phyloP scores from a whole-genome alignment of 352 stramenopile species.

The Pythium scleroteichum region DNA sequence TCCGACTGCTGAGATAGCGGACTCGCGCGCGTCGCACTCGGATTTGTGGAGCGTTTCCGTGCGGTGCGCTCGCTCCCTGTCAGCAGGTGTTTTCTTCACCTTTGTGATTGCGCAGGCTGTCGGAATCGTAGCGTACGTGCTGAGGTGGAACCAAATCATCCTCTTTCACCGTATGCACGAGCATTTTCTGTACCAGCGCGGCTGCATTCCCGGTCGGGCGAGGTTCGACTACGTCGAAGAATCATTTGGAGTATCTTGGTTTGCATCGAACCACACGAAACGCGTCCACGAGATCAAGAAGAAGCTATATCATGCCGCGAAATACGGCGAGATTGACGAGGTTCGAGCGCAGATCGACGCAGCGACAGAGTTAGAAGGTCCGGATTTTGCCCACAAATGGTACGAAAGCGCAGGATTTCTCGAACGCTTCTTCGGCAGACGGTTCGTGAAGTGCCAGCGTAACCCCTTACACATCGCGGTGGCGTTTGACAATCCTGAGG shows the following conservation, averaged over 20 bases:
- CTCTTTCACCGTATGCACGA: constrained; percentile 81
- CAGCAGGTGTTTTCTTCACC: constrained; percentile 31
- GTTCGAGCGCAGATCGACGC: constrained; percentile 46
- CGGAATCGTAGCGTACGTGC: constrained; percentile 53
- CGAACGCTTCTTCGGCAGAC: constrained; percentile 16
- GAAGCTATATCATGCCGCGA: constrained; percentile 62
- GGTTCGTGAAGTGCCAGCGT: constrained; percentile 47
- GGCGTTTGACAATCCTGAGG: constrained; percentile 64
- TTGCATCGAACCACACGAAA: constrained; percentile 40
- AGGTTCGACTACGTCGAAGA: constrained; percentile 69
- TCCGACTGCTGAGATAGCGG: constrained; percentile 6
- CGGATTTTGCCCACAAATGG: constrained; percentile 68
- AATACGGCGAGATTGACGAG: constrained; percentile 56
- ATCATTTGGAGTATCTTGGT: constrained; percentile 45
- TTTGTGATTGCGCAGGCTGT: constrained; percentile 53
- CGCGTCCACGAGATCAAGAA: constrained; percentile 53
- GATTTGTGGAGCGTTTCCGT: constrained; percentile 38
- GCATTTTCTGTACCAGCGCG: constrained; percentile 73
- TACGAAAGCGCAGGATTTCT: constrained; percentile 42
- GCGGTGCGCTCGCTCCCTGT: constrained; percentile 37
- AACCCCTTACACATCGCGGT: constrained; percentile 81
- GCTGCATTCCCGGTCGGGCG: constrained; percentile 53
- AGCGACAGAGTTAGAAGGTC: constrained; percentile 54
- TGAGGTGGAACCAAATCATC: constrained; percentile 79
- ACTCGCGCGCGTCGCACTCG: constrained; percentile 26